Percentiles rank a stretch among this genome's conserved stretches.
These are phyloP conservation scores for Sphagnum contortum DNA, from an alignment of 225 moss, liverwort and hornwort species.

Conservation along the genomic window DNA sequence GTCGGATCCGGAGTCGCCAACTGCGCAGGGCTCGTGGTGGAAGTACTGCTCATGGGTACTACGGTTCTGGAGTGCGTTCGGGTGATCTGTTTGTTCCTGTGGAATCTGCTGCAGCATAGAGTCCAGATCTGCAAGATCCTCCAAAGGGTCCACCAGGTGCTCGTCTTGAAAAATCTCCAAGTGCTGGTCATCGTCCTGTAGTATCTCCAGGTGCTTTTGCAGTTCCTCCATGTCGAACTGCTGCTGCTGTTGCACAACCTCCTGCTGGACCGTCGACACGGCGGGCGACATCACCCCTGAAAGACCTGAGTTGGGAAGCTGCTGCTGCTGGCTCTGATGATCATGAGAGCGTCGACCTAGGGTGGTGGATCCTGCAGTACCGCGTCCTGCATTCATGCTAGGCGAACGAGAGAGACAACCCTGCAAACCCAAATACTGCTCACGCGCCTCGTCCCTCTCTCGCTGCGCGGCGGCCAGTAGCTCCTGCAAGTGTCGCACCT, in stretches of 20 bases:
- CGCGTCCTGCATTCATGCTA: slow-evolving; percentile 35
- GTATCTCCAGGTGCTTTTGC: slow-evolving; percentile 62
- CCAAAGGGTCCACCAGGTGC: slow-evolving; percentile 16
- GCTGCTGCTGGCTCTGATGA: too few species aligned
- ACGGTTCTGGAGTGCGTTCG: too few species aligned
- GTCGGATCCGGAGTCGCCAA: slow-evolving; percentile 27
- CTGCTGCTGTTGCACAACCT: slow-evolving; percentile 19
- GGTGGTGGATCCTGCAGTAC: slow-evolving; percentile 10
- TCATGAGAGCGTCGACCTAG: too few species aligned
- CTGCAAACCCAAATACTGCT: slow-evolving; percentile 51
- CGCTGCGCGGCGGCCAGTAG: slow-evolving; percentile 48
- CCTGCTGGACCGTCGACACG: too few species aligned
- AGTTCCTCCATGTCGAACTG: slow-evolving; percentile 34
- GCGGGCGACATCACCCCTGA: too few species aligned
- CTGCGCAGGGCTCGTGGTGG: slow-evolving; percentile 31
- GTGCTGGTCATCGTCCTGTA: slow-evolving; percentile 47
- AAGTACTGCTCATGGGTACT: not conserved
- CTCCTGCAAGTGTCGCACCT: slow-evolving; percentile 79
- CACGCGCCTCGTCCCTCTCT: slow-evolving; percentile 73
- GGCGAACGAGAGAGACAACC: slow-evolving; percentile 48
- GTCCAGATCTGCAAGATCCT: slow-evolving; percentile 30
- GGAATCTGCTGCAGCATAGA: slow-evolving; percentile 32
- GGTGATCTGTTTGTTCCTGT: not conserved
- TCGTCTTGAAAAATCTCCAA: slow-evolving; percentile 1
- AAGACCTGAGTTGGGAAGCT: too few species aligned